phyloP scores from a whole-genome alignment of 179 eudicot genomes.

The Silene vulgaris region DNA sequence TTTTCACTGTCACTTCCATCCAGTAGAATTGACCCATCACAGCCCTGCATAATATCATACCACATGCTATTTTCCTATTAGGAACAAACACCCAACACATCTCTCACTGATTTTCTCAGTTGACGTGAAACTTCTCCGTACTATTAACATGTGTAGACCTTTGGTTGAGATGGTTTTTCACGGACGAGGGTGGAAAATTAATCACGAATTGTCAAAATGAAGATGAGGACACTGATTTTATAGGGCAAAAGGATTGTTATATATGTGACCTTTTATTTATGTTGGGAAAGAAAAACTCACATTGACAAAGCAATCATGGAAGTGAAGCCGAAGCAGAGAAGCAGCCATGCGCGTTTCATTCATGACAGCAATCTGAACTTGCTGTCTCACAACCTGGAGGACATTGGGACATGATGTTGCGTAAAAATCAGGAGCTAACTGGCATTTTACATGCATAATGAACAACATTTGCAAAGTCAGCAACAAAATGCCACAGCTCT shows the following conservation, averaged over 20 bases:
- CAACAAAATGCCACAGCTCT: slow-evolving; percentile 18
- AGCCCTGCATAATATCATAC: slow-evolving; percentile 43
- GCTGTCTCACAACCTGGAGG: slow-evolving; percentile 24
- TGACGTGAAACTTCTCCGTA: too few relatives aligned
- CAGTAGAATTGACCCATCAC: slow-evolving; percentile 66
- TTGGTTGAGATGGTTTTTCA: too few relatives aligned
- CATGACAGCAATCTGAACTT: slow-evolving; percentile 29
- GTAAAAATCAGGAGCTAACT: slow-evolving; percentile 31
- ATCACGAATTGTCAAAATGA: too few relatives aligned
- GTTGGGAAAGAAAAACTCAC: slow-evolving; percentile 14
- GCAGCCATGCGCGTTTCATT: slow-evolving; percentile 40
- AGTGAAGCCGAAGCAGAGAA: slow-evolving; percentile 39
- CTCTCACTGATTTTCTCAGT: too few relatives aligned
- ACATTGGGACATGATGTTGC: slow-evolving; percentile 34
- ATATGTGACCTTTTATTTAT: too few relatives aligned
- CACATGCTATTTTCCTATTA: too few relatives aligned
- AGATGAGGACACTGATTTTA: too few relatives aligned
- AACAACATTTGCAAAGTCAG: slow-evolving; percentile 13
- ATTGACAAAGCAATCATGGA: slow-evolving; percentile 44
- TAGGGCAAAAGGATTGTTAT: too few relatives aligned
- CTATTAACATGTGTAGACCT: too few relatives aligned
- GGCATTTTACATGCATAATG: slow-evolving; percentile 19
- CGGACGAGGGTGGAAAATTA: too few relatives aligned
- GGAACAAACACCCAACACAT: too few relatives aligned
- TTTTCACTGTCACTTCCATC: slow-evolving; percentile 74